Conservation (phyloP, 1,284 basidiomycete genomes). For the Ceratobasidium sp. region DNA sequence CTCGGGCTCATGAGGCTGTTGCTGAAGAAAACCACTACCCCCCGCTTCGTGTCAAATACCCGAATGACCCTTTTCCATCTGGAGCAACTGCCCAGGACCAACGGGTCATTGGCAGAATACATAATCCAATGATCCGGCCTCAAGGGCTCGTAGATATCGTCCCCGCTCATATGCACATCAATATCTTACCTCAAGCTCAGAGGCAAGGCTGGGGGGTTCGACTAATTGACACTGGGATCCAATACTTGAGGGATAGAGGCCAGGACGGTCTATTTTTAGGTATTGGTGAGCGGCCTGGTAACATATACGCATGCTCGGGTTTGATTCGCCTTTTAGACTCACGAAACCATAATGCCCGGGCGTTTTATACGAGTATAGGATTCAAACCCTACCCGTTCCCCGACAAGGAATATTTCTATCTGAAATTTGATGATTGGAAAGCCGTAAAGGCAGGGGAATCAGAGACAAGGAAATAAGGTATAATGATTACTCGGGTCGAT, state of each 20-base stretch:
- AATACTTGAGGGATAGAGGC: conserved; percentile 51
- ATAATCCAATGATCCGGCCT: conserved; percentile 57
- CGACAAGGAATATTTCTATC: conserved; percentile 30
- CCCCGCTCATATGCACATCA: conserved; percentile 71
- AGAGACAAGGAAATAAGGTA: background rate
- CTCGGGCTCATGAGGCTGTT: conserved; percentile 62
- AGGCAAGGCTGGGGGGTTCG: conserved; percentile 67
- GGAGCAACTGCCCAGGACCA: conserved; percentile 21
- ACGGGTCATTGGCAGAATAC: conserved; percentile 54
- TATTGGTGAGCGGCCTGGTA: conserved; percentile 9
- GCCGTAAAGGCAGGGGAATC: background rate
- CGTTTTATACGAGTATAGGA: conserved; percentile 35
- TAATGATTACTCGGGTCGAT: background rate
- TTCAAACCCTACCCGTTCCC: conserved; percentile 36
- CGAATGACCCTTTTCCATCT: conserved; percentile 44
- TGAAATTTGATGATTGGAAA: conserved; percentile 28
- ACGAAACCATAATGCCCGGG: conserved; percentile 26
- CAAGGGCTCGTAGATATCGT: conserved; percentile 62
- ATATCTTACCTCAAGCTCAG: conserved; percentile 66
- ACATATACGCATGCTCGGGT: background rate
- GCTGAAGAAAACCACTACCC: conserved; percentile 66
- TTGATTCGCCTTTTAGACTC: conserved; percentile 13
- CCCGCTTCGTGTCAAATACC: conserved; percentile 60
- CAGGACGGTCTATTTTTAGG: conserved; percentile 23
- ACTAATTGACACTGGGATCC: conserved; percentile 61